These are phyloP conservation scores for Phytophthora hibernalis DNA, from an alignment of 352 stramenopile species.

Conservation along the genomic window DNA sequence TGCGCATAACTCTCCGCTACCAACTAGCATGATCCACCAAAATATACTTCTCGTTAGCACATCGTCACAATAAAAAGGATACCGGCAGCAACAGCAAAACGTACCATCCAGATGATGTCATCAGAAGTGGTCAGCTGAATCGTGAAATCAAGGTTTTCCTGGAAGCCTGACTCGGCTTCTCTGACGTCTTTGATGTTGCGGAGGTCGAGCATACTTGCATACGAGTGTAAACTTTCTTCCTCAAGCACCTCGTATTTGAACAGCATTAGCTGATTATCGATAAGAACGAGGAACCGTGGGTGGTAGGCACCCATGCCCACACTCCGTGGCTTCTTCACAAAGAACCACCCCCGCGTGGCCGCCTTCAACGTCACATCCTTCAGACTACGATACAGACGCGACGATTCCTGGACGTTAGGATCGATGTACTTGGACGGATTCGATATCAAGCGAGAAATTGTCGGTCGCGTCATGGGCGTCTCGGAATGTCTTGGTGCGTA, in stretches of 20 bases:
- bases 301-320: conserved; percentile 81
- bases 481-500: conserved; percentile 61
- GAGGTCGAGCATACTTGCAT: conserved; percentile 74
- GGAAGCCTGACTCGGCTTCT: conserved; percentile 80
- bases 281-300: conserved; percentile 83
- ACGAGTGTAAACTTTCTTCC: conserved; percentile 71
- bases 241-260: conserved; percentile 91
- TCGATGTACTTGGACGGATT: conserved; percentile 83
- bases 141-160: conserved; percentile 87
- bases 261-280: conserved; percentile 76
- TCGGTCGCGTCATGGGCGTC: conserved; percentile 60
- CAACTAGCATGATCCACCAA: conserved; percentile 43
- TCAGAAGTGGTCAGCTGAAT: conserved; percentile 83
- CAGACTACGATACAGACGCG: conserved; percentile 70
- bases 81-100: conserved; percentile 11
- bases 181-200: conserved; percentile 81
- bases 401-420: conserved; percentile 52
- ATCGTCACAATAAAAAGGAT: conserved; percentile 25
- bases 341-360: conserved; percentile 83
- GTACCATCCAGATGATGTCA: conserved; percentile 84
- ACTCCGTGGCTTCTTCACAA: conserved; percentile 77
- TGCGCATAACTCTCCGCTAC: conserved; percentile 81
- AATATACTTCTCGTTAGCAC: conserved; percentile 11
- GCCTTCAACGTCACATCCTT: conserved; percentile 80
- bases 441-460: conserved; percentile 77